phyloP scores from a whole-genome alignment of 345 rosid genomes.

The Trapa bicornis region DNA sequence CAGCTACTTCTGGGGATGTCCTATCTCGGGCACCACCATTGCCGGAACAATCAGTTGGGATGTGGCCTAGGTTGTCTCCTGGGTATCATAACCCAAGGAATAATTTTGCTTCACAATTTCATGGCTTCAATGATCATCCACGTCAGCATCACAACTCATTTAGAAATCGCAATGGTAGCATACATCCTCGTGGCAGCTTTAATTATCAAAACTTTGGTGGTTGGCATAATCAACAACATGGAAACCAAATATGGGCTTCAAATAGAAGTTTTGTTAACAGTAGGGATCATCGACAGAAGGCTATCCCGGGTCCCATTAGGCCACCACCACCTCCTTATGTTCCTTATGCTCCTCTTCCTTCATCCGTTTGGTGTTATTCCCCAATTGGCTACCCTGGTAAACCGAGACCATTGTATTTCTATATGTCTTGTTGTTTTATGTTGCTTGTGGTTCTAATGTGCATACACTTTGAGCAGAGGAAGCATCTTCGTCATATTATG shows the following conservation, averaged over 20 bases:
- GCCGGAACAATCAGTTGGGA: slow-evolving; percentile 23
- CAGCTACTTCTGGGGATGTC: slow-evolving; percentile 21
- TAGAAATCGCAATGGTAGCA: slow-evolving; percentile 45
- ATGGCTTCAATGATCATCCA: slow-evolving; percentile 37
- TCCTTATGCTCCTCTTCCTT: slow-evolving; percentile 28
- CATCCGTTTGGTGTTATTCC: slow-evolving; percentile 38
- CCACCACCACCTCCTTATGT: slow-evolving; percentile 28
- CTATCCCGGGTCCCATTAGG: slow-evolving; percentile 39
- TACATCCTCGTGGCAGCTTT: slow-evolving; percentile 44
- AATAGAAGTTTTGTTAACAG: slow-evolving; percentile 44
- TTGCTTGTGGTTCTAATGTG: slow-evolving; percentile 14
- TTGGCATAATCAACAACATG: slow-evolving; percentile 68
- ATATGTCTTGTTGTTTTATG: not conserved
- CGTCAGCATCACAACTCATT: slow-evolving; percentile 47
- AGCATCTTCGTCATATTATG: slow-evolving; percentile 33
- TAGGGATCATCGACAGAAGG: slow-evolving; percentile 56
- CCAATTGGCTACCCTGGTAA: slow-evolving; percentile 59
- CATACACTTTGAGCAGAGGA: slow-evolving; percentile 27
- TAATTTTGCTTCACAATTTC: slow-evolving; percentile 35
- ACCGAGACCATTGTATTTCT: slow-evolving; percentile 7
- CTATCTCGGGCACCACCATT: slow-evolving; percentile 27
- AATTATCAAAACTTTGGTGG: slow-evolving; percentile 60
- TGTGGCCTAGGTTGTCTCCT: slow-evolving; percentile 26
- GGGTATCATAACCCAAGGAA: slow-evolving; percentile 44
- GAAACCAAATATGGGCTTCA: slow-evolving; percentile 47